Conservation (phyloP, 345 rosid genomes). For the Brassica carinata region DNA sequence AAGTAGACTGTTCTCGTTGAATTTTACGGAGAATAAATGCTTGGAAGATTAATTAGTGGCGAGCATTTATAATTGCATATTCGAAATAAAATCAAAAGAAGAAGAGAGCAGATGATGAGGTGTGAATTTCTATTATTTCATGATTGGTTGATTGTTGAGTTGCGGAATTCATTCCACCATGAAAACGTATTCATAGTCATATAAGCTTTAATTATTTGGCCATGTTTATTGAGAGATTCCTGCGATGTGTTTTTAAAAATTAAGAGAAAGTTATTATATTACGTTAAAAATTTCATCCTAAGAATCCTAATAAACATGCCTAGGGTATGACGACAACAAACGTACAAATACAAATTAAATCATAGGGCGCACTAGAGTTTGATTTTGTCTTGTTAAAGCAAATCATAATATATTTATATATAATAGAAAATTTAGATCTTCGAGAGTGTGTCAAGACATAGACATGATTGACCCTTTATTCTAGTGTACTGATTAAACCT, state of each 20-base stretch:
- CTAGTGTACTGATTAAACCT: constrained; percentile 18
- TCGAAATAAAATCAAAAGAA: constrained; percentile 4
- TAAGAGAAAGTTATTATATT: no score
- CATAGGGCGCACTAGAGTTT: constrained; percentile 25
- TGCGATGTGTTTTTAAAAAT: no score
- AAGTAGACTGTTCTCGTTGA: not conserved
- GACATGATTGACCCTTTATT: constrained; percentile 34
- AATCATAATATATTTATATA: constrained; percentile 1
- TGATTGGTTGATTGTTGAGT: constrained; percentile 22
- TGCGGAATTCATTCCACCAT: constrained; percentile 22
- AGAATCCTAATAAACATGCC: no score
- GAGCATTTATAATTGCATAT: not conserved
- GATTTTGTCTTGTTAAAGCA: constrained; percentile 22
- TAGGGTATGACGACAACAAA: constrained; percentile 14
- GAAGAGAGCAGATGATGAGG: not conserved
- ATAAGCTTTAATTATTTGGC: constrained; percentile 7
- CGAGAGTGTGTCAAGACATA: constrained; percentile 32
- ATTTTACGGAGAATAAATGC: not conserved
- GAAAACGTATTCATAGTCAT: constrained; percentile 12
- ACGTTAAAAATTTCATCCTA: no score
- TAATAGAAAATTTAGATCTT: constrained; percentile 15
- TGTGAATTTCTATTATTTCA: not conserved
- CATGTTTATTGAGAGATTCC: no score
- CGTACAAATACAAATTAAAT: not conserved
- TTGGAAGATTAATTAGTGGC: not conserved